phyloP scores from a whole-genome alignment of 139 green algal species.

The Volvox reticuliferus region DNA sequence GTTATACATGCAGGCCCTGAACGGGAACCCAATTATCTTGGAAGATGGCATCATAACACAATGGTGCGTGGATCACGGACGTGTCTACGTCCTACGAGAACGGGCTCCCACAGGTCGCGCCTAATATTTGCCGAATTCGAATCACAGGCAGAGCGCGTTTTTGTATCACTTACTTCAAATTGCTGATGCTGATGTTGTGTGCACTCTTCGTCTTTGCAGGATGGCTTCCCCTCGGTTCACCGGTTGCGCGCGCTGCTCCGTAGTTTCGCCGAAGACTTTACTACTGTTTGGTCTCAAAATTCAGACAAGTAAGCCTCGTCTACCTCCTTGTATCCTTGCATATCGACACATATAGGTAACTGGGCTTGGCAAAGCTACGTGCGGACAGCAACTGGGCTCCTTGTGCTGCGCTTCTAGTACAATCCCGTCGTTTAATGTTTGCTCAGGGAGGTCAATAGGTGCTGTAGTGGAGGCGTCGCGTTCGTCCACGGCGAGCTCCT shows the following conservation, averaged over 20 bases:
- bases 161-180: neutral
- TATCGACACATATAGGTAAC: neutral
- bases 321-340: neutral
- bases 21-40: neutral
- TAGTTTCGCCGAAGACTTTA: neutral
- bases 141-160: neutral
- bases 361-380: neutral
- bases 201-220: neutral
- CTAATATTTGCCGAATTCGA: neutral
- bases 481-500: constrained; percentile 7
- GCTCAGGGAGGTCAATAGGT: neutral
- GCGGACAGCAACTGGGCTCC: neutral
- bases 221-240: neutral
- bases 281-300: neutral
- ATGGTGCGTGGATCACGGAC: neutral
- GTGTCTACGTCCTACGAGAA: neutral
- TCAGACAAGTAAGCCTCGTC: neutral
- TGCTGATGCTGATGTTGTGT: neutral
- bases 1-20: neutral
- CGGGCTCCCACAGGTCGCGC: too few species aligned
- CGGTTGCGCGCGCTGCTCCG: neutral
- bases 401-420: neutral
- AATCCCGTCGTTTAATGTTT: neutral
- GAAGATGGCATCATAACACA: neutral
- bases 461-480: neutral